phyloP scores from a whole-genome alignment of 2,329 filamentous ascomycete species.

The Corynespora cassiicola region DNA sequence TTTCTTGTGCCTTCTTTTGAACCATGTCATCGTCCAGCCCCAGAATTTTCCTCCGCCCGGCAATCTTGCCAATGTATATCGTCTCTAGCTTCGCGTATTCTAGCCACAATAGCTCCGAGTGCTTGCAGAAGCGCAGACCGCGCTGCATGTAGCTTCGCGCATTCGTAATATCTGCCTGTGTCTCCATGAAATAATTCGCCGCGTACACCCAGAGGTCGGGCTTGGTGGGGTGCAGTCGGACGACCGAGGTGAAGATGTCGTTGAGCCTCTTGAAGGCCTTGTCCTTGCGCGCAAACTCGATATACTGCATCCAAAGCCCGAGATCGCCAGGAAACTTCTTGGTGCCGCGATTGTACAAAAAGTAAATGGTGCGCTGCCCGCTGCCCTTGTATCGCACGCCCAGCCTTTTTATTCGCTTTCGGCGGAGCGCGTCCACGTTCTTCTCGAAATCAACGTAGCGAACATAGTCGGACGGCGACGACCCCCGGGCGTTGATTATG shows the following conservation, averaged over 20 bases:
- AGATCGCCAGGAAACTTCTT: conserved; percentile 82
- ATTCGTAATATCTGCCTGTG: conserved; percentile 83
- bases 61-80: conserved; percentile 86
- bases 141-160: conserved; percentile 87
- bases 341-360: conserved; percentile 86
- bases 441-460: conserved; percentile 79
- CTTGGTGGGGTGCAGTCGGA: conserved; percentile 86
- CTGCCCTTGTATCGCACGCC: conserved; percentile 74
- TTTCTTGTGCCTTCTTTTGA: conserved; percentile 50
- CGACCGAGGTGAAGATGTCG: conserved; percentile 68
- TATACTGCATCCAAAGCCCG: conserved; percentile 87
- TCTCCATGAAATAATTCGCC: conserved; percentile 78
- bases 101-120: conserved; percentile 76
- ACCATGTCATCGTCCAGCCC: conserved; percentile 62
- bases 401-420: conserved; percentile 82
- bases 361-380: conserved; percentile 83
- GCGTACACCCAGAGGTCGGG: conserved; percentile 84
- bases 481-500: conserved; percentile 80
- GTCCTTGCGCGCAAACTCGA: conserved; percentile 77
- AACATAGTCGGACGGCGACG: conserved; percentile 76
- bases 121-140: conserved; percentile 87
- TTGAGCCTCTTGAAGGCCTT: conserved; percentile 66
- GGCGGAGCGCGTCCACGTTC: conserved; percentile 74
- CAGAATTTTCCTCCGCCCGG: conserved; percentile 72
- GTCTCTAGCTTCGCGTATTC: conserved; percentile 93